phyloP scores from a whole-genome alignment of 1,284 basidiomycete genomes.

The Hypsizygus ulmarius region DNA sequence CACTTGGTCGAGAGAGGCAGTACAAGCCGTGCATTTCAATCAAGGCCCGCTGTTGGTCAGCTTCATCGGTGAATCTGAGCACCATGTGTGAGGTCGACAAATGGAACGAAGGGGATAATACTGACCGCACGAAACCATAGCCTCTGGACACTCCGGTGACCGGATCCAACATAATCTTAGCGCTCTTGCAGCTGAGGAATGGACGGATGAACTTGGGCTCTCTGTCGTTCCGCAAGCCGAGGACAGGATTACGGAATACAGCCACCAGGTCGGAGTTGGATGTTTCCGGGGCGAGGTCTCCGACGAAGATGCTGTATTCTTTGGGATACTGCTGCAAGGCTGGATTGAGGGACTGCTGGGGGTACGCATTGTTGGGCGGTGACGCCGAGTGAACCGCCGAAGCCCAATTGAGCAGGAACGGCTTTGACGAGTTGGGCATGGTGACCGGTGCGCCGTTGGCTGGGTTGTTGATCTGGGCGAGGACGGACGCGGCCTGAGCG shows the following conservation, averaged over 20 bases:
- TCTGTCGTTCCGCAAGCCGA: constrained; percentile 75
- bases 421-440: constrained; percentile 79
- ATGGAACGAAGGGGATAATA: constrained; percentile 12
- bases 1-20: constrained; percentile 82
- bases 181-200: constrained; percentile 87
- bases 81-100: constrained; percentile 11
- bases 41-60: constrained; percentile 83
- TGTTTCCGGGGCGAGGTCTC: constrained; percentile 85
- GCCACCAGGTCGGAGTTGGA: constrained; percentile 87
- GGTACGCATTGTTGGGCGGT: constrained; percentile 36
- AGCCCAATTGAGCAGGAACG: constrained; percentile 81
- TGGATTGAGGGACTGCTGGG: constrained; percentile 29
- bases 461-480: constrained; percentile 61
- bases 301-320: constrained; percentile 90
- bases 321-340: constrained; percentile 62
- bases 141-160: constrained; percentile 86
- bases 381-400: constrained; percentile 52
- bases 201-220: constrained; percentile 83
- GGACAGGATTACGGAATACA: constrained; percentile 82
- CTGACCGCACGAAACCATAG: constrained; percentile 84
- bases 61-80: constrained; percentile 77
- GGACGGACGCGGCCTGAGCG: constrained; percentile 66
- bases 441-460: constrained; percentile 46
- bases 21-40: constrained; percentile 89
- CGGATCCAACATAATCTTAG: constrained; percentile 91